Base-by-base conservation (phyloP, 768 basidiomycete genomes). In the Amanita subjunquillea region DNA sequence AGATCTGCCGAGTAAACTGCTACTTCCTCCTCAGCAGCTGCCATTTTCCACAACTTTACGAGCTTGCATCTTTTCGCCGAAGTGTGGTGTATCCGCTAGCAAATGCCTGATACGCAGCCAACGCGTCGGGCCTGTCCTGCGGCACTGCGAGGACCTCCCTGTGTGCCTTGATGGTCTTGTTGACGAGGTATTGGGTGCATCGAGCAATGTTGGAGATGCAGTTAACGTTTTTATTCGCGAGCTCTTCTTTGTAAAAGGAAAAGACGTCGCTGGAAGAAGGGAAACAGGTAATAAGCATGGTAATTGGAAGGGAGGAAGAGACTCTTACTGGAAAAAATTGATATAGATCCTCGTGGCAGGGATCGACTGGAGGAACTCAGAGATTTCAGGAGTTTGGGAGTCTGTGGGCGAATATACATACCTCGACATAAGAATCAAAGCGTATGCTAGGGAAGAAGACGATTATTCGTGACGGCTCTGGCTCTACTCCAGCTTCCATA, bases 161-260 rank as follows among this genome's bases (percentile, higher is more conserved):
- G 27, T 45, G 30, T 5, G 51, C 43, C 15, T 44, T 32, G 10
- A 29, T 9, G 12, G 32, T 23, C 12, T 53, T 43, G 20, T 46
- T 25, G 3, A 7, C 25, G 15, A 53, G 44, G 32, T 36, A 8
- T n/a, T 45, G 25, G 17, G 17, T 37, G 36, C 51, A 46, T 23
- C 41, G 34, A 8, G 51, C 51, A 27, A 53, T 45, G 34, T 53
- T 44, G 22, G 51, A 53, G 4, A 53, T 46, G 37, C 42, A 53
- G 23, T 53, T 53, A 7, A 41, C 32, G 3, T 34, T 13, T 37
- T 53, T 43, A 7, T 46, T 10, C 6, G 12, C 32, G n/a, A 46
- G 42, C 6, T 52, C 41, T 50, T 50, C 49, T 32, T 50, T 50
- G 38, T 50, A 50, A n/a, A 50, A 50, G 4, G 49, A 51, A 15